Conservation (phyloP, 805 yeast species). For the Saccharomycopsis schoenii region DNA sequence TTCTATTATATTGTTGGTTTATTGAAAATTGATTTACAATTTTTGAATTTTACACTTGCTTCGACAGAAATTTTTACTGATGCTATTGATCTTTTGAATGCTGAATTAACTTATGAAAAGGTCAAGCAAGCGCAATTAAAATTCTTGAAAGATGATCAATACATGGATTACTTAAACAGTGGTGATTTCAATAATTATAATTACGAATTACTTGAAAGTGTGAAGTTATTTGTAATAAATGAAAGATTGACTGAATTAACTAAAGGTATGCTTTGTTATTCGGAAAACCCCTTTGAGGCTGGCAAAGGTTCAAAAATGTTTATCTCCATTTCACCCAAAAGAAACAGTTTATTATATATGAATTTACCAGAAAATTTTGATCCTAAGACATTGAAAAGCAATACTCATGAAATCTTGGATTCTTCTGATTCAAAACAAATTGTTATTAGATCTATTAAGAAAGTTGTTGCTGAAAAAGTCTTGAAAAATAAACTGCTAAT, state of each 20-base stretch:
- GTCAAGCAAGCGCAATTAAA: slow-evolving; percentile 10
- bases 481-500: background rate
- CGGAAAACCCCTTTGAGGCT: slow-evolving; percentile 7
- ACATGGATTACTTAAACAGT: slow-evolving; percentile 1
- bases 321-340: slow-evolving; percentile 4
- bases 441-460: slow-evolving; percentile 4
- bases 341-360: background rate
- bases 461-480: slow-evolving; percentile 2
- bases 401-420: slow-evolving; percentile 1
- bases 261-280: slow-evolving; percentile 12
- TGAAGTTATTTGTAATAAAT: slow-evolving; percentile 12
- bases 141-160: slow-evolving; percentile 16
- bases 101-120: slow-evolving; percentile 10
- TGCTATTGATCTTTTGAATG: background rate
- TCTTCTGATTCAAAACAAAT: slow-evolving; percentile 3
- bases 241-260: slow-evolving; percentile 15
- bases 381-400: background rate
- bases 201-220: slow-evolving; percentile 5
- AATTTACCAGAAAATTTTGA: background rate
- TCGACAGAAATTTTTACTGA: background rate
- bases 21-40: slow-evolving; percentile 15
- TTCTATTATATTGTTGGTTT: slow-evolving; percentile 9
- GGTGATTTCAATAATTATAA: slow-evolving; percentile 10
- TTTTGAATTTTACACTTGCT: slow-evolving; percentile 6
- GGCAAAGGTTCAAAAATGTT: background rate